A percentile compares a stretch with the other conserved stretches of the same genome.
phyloP scores from a whole-genome alignment of 1,284 basidiomycete genomes.

The Ustilago bromivora region DNA sequence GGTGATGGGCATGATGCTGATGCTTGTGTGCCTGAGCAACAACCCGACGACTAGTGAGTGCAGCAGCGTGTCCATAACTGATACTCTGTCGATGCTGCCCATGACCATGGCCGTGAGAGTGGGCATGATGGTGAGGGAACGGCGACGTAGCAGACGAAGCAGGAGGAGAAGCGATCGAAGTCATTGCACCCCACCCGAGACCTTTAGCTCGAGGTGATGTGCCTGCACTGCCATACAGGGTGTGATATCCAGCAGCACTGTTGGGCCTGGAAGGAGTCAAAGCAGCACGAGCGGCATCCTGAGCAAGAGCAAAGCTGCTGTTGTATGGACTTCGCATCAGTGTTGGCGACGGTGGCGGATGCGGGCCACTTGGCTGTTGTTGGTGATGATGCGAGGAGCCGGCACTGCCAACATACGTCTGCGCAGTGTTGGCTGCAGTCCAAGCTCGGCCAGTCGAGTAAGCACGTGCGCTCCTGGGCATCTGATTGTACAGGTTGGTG shows the following conservation, averaged over 20 bases:
- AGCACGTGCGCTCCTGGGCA: constrained; percentile 38
- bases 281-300: constrained; percentile 43
- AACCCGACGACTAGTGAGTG: constrained; percentile 22
- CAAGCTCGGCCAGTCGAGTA: constrained; percentile 52
- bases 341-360: constrained; percentile 40
- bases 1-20: constrained; percentile 21
- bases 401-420: constrained; percentile 50
- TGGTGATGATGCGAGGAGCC: constrained; percentile 39
- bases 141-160: constrained; percentile 8
- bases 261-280: constrained; percentile 43
- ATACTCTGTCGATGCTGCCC: constrained; percentile 40
- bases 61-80: constrained; percentile 50
- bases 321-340: constrained; percentile 47
- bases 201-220: constrained; percentile 59
- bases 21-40: constrained; percentile 18
- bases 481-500: constrained; percentile 47
- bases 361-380: not conserved
- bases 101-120: constrained; percentile 13
- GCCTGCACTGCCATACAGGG: constrained; percentile 38
- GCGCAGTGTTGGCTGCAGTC: constrained; percentile 40
- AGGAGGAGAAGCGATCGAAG: constrained; percentile 45
- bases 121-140: constrained; percentile 9
- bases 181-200: constrained; percentile 61
- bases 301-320: constrained; percentile 43
- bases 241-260: constrained; percentile 42